Evolutionary conservation across 129 eudicot species (phyloP).

Genomic region (Ambrosia artemisiifolia): DNA sequence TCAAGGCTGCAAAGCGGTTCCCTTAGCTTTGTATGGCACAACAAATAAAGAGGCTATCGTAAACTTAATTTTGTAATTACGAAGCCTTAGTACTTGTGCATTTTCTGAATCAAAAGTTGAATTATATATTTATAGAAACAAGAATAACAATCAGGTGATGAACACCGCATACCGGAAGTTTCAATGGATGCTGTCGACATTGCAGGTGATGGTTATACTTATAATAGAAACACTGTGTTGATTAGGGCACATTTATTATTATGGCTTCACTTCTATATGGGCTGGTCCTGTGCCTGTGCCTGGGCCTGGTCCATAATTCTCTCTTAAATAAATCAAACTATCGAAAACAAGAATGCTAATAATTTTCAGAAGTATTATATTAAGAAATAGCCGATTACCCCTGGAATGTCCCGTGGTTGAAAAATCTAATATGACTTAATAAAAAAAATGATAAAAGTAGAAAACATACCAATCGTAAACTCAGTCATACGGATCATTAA

Average conservation of each 20-base stretch:
- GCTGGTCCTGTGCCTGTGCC: background rate
- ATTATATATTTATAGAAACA: background rate
- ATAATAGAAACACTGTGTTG: background rate
- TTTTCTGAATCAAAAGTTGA: background rate
- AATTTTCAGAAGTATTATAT: too few species aligned
- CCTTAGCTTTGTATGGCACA: conserved; percentile 32
- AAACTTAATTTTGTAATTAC: conserved; percentile 18
- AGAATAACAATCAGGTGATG: background rate
- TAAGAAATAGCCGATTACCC: too few species aligned
- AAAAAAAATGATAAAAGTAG: too few species aligned
- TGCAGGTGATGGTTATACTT: background rate
- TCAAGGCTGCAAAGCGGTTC: conserved; percentile 48
- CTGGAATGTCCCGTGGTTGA: too few species aligned
- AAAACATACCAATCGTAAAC: too few species aligned
- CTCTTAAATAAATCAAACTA: too few species aligned
- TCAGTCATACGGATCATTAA: too few species aligned
- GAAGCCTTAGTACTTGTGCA: conserved; percentile 40
- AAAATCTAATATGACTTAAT: too few species aligned
- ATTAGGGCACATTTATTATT: conserved; percentile 27
- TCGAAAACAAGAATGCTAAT: too few species aligned
- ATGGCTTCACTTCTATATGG: conserved; percentile 6
- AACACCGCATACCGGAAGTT: background rate
- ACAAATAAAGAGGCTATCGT: conserved; percentile 26
- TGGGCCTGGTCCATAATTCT: too few species aligned
- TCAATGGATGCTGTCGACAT: background rate